These are phyloP conservation scores for Euphorbia lathyris DNA, from an alignment of 345 rosid species.

Conservation along the genomic window DNA sequence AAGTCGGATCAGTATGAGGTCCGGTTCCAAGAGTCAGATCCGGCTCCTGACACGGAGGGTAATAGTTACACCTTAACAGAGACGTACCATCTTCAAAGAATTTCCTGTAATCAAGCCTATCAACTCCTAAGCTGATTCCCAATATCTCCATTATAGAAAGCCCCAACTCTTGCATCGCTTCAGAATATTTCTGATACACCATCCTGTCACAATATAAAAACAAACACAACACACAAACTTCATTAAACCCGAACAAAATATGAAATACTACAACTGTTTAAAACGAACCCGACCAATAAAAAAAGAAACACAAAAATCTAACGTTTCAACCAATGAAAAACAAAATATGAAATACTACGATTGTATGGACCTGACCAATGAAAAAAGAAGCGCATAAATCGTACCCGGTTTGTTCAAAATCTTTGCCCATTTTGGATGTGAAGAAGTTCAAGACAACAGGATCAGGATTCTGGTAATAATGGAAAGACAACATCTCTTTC, in stretches of 20 bases:
- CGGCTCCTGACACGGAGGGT: slow-evolving; percentile 47
- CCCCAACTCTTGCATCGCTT: slow-evolving; percentile 30
- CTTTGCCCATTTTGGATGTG: slow-evolving; percentile 31
- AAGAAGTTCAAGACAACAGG: slow-evolving; percentile 34
- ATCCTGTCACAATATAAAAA: slow-evolving; percentile 23
- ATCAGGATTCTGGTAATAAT: slow-evolving; percentile 14
- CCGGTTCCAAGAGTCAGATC: slow-evolving; percentile 49
- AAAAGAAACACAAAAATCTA: too few relatives aligned
- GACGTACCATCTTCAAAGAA: slow-evolving; percentile 38
- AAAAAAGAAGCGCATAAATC: not conserved
- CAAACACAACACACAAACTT: too few relatives aligned
- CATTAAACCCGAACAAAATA: too few relatives aligned
- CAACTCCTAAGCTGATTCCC: slow-evolving; percentile 42
- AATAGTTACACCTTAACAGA: slow-evolving; percentile 47
- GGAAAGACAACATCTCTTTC: slow-evolving; percentile 61
- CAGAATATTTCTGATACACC: slow-evolving; percentile 34
- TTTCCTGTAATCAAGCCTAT: slow-evolving; percentile 24
- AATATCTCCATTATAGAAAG: slow-evolving; percentile 31
- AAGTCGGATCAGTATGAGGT: slow-evolving; percentile 39
- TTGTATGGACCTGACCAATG: too few relatives aligned
- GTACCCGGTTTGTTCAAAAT: slow-evolving; percentile 41
- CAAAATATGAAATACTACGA: too few relatives aligned
- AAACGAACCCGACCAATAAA: too few relatives aligned
- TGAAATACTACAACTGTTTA: too few relatives aligned
- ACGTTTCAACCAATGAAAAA: too few relatives aligned